phyloP scores from a whole-genome alignment of 108 stramenopile genomes.

The Fragilariopsis cylindrus region DNA sequence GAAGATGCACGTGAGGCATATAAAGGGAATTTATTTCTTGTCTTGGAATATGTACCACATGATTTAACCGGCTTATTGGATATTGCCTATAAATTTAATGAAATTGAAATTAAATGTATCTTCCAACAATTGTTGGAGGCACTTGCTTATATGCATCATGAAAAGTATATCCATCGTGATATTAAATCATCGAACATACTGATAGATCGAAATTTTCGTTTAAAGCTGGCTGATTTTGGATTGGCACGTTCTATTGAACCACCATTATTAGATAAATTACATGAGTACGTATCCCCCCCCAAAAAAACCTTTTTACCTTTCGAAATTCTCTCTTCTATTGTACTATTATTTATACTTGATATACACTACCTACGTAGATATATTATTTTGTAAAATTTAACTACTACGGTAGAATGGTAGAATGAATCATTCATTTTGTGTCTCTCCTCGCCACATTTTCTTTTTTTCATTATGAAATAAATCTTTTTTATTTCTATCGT shows the following conservation, averaged over 20 bases:
- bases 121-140: constrained; percentile 74
- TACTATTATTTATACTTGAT: not conserved
- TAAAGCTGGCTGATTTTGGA: constrained; percentile 93
- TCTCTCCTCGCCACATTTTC: too few species aligned
- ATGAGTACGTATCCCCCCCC: constrained; percentile 52
- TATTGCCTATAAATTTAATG: constrained; percentile 69
- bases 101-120: constrained; percentile 74
- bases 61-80: constrained; percentile 85
- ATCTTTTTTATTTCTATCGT: too few species aligned
- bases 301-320: not conserved
- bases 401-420: not conserved
- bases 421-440: not conserved
- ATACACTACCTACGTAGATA: not conserved
- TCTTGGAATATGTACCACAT: constrained; percentile 82
- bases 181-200: constrained; percentile 92
- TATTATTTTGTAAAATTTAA: not conserved
- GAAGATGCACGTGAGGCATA: constrained; percentile 70
- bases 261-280: constrained; percentile 53
- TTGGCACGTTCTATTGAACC: constrained; percentile 72
- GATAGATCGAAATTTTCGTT: constrained; percentile 69
- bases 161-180: constrained; percentile 77
- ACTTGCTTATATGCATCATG: constrained; percentile 74
- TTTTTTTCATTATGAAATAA: too few species aligned
- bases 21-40: constrained; percentile 84
- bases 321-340: not conserved